Base-by-base conservation (phyloP, 2,329 filamentous ascomycete species). In the Chrysosphaeria jannelii region DNA sequence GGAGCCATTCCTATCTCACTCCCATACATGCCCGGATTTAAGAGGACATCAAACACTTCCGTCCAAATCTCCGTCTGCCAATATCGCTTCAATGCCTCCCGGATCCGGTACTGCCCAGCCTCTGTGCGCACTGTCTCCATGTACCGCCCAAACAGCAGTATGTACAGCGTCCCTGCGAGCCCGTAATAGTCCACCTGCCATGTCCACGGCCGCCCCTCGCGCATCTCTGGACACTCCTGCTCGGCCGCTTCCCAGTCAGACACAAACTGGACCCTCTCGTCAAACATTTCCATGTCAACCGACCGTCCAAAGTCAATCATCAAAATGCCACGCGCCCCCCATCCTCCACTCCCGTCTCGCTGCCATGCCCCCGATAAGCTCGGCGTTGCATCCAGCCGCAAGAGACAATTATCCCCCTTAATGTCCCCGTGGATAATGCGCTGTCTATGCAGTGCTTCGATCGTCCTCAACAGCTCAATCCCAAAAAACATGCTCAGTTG, bases 151-250 rank as follows among this genome's bases (percentile, higher is more conserved):
- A 91, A 97, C 4, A 97, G 57, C 34, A 97, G 57, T 20, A 64
- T 69, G 44, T 97, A 78, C 4, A 93, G 52, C 13, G 75, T 72
- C 4, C 76, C 78, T 0, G 85, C 85, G 0, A 91, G 55, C 8
- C 85, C 85, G 42, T 89, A 75, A 36, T 93, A 88, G 47, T 97
- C 85, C 33, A 91, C 75, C 42, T 97, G 85, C 50, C 78, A 91
- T 2, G 81, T 93, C 85, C 85, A 97, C 1, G 79, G 78, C 1
- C 81, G 59, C 27, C 76, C 60, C 46, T 97, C 81, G 22, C 79
- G 69, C 60, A 93, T 90, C 51, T 97, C 85, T 10, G 74, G 69
- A 43, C 85, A 97, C 44, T 97, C 85, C 24, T 76, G 68, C 13
- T 70, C 57, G 10, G 60, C 62, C 0, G 75, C 78, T 43, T 85